Conservation (phyloP, 768 basidiomycete genomes). For the Serendipita sp. region DNA sequence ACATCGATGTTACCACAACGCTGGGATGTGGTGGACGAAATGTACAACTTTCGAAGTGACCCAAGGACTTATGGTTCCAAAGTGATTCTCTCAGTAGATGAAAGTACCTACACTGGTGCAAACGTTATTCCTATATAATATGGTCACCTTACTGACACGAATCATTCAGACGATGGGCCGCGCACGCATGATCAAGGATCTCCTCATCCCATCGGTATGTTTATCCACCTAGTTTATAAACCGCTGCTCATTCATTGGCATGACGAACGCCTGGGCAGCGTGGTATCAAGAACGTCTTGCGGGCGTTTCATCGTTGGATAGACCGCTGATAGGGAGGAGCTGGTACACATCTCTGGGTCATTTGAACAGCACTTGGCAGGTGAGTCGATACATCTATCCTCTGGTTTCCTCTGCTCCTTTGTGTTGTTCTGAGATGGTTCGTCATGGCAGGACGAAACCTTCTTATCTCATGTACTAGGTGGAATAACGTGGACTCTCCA, state of each 20-base stretch:
- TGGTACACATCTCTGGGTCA: constrained; percentile 79
- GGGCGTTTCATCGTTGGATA: constrained; percentile 32
- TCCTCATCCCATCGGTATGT: constrained; percentile 59
- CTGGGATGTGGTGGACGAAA: constrained; percentile 44
- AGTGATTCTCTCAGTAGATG: constrained; percentile 48
- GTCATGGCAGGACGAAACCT: constrained; percentile 24
- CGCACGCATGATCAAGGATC: constrained; percentile 29
- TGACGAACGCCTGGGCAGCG: constrained; percentile 25
- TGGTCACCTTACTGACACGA: neutral
- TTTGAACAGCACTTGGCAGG: constrained; percentile 61
- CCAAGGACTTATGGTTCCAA: constrained; percentile 45
- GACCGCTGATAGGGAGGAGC: constrained; percentile 41
- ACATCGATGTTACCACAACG: constrained; percentile 33
- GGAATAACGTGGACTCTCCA: constrained; percentile 61
- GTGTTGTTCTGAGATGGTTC: neutral
- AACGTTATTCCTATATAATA: neutral
- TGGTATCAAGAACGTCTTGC: constrained; percentile 63
- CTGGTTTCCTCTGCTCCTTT: neutral
- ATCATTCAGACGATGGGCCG: neutral
- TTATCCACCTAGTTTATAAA: neutral
- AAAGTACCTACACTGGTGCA: constrained; percentile 42
- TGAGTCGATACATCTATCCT: constrained; percentile 17
- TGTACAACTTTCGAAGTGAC: constrained; percentile 44
- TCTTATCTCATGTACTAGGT: constrained; percentile 54
- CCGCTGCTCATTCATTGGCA: neutral